Conservation (phyloP, 2,329 filamentous ascomycete genomes). For the Diaporthe sp. region DNA sequence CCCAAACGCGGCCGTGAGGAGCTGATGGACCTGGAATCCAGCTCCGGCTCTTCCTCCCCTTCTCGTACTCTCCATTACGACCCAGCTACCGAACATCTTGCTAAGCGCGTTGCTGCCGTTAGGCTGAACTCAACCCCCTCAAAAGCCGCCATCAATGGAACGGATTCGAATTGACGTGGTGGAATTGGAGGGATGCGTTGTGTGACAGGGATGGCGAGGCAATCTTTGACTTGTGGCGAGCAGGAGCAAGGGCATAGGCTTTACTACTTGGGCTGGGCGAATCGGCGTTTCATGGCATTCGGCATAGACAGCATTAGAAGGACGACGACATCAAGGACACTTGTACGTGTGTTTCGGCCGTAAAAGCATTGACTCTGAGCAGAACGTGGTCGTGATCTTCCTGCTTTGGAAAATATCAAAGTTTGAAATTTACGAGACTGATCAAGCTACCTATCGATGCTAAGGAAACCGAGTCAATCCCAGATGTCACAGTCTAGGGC, state of each 20-base stretch:
- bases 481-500: no score
- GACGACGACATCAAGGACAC: background rate
- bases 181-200: background rate
- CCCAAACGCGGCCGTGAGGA: slow-evolving; percentile 73
- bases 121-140: slow-evolving; percentile 61
- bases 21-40: slow-evolving; percentile 37
- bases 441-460: no score
- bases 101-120: slow-evolving; percentile 75
- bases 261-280: background rate
- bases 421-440: no score
- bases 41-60: slow-evolving; percentile 37
- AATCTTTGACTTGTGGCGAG: background rate
- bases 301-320: slow-evolving; percentile 24
- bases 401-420: no score
- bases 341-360: background rate
- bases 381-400: no score
- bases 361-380: background rate
- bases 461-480: no score
- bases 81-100: slow-evolving; percentile 62
- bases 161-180: background rate
- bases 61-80: slow-evolving; percentile 41
- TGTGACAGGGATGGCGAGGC: background rate
- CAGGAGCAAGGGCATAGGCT: slow-evolving; percentile 3
- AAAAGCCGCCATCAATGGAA: background rate
- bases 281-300: background rate